phyloP scores from a whole-genome alignment of 768 basidiomycete genomes.

The Daedaleopsis sinensis region DNA sequence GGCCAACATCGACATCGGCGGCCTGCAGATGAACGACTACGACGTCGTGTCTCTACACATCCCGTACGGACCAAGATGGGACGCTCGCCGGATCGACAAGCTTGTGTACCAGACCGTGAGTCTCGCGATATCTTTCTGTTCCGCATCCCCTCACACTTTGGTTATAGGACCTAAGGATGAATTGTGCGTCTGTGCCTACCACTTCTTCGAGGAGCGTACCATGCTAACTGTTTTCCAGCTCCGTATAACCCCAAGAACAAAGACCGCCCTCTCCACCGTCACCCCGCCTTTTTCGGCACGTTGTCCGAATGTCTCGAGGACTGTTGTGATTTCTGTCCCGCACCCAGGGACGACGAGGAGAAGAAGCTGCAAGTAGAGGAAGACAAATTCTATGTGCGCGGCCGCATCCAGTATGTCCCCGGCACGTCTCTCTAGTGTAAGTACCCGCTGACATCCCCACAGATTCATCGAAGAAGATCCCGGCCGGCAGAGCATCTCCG shows the following conservation, averaged over 20 bases:
- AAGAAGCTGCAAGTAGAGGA: slow-evolving; percentile 52
- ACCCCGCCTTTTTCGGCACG: slow-evolving; percentile 65
- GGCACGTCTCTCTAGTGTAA: neutral
- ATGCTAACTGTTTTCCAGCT: slow-evolving; percentile 36
- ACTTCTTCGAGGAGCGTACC: neutral
- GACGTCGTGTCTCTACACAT: slow-evolving; percentile 57
- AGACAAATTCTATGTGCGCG: slow-evolving; percentile 55
- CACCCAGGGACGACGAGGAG: slow-evolving; percentile 59
- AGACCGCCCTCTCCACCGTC: slow-evolving; percentile 58
- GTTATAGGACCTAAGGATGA: slow-evolving; percentile 57
- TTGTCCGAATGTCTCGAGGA: slow-evolving; percentile 60
- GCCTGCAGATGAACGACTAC: slow-evolving; percentile 59
- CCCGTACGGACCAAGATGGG: slow-evolving; percentile 64
- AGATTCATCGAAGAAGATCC: slow-evolving; percentile 66
- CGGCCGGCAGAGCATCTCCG: slow-evolving; percentile 61
- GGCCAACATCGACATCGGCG: slow-evolving; percentile 41
- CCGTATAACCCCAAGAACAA: slow-evolving; percentile 69
- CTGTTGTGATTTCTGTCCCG: slow-evolving; percentile 64
- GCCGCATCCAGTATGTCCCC: slow-evolving; percentile 47
- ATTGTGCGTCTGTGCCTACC: slow-evolving; percentile 39
- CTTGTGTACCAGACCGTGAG: slow-evolving; percentile 59
- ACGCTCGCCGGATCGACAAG: slow-evolving; percentile 57
- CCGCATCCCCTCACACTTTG: slow-evolving; percentile 10
- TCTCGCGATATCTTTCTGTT: slow-evolving; percentile 3
- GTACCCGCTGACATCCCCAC: neutral